Percentiles rank a stretch among this genome's conserved stretches.
These are phyloP conservation scores for Saccharomycopsis capsularis DNA, from an alignment of 805 yeast genomes.

Conservation along the genomic window DNA sequence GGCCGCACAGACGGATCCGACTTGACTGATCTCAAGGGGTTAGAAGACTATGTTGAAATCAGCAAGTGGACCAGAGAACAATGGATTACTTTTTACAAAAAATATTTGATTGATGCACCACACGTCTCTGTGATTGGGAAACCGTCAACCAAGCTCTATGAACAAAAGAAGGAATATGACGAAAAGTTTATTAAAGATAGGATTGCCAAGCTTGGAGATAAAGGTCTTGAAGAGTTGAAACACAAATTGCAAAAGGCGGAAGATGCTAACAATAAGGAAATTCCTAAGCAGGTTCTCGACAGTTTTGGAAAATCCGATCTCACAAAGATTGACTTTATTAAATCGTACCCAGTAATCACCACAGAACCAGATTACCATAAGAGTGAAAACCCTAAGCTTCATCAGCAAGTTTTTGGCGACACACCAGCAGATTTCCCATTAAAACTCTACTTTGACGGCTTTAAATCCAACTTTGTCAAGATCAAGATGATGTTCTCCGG, in stretches of 20 bases:
- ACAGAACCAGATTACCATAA: constrained; percentile 24
- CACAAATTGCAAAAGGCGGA: constrained; percentile 55
- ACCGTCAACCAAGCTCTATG: constrained; percentile 63
- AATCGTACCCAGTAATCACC: constrained; percentile 57
- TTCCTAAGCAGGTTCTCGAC: constrained; percentile 61
- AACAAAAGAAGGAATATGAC: constrained; percentile 42
- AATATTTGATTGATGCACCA: constrained; percentile 51
- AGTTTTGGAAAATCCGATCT: constrained; percentile 71
- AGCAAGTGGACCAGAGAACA: constrained; percentile 52
- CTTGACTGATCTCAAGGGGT: constrained; percentile 45
- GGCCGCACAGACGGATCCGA: constrained; percentile 59
- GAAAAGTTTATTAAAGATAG: constrained; percentile 44
- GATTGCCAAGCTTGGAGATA: constrained; percentile 44
- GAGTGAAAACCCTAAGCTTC: constrained; percentile 22
- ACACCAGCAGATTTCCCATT: constrained; percentile 50
- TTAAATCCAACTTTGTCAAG: constrained; percentile 70
- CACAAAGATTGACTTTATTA: constrained; percentile 60
- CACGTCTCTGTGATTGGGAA: constrained; percentile 61
- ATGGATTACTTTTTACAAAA: constrained; percentile 56
- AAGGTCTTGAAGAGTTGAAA: constrained; percentile 50
- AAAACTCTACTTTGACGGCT: constrained; percentile 71
- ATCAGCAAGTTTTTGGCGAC: constrained; percentile 20
- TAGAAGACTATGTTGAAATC: constrained; percentile 56
- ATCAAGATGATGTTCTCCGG: constrained; percentile 57
- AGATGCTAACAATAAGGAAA: constrained; percentile 59